Percentiles rank a stretch among this genome's conserved stretches.
These are phyloP conservation scores for Tanacetum coccineum DNA, from an alignment of 129 eudicot genomes.

Conservation along the genomic window DNA sequence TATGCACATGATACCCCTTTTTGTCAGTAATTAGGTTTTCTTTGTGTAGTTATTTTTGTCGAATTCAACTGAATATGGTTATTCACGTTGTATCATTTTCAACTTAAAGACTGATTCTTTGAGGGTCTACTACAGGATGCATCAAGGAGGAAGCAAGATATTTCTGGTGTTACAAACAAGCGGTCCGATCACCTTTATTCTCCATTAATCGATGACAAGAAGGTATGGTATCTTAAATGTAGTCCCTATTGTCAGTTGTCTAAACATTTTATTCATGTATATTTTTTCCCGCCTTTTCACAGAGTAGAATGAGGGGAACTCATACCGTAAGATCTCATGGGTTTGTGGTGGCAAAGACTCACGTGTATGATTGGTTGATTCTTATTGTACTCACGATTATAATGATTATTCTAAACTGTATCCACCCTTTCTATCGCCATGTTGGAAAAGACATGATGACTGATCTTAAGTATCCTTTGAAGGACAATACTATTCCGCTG, in stretches of 20 bases:
- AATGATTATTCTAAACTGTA: constrained; percentile 33
- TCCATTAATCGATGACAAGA: constrained; percentile 37
- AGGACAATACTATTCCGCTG: constrained; percentile 59
- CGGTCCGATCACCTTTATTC: constrained; percentile 23
- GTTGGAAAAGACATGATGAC: constrained; percentile 95
- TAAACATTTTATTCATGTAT: not conserved
- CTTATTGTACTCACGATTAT: constrained; percentile 43
- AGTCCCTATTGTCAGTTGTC: not conserved
- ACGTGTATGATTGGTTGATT: constrained; percentile 79
- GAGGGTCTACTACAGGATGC: constrained; percentile 29
- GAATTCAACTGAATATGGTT: not conserved
- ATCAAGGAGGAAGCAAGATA: constrained; percentile 30
- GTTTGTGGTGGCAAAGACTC: constrained; percentile 52
- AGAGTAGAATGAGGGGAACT: constrained; percentile 42
- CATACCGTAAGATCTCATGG: constrained; percentile 78
- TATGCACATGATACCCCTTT: constrained; percentile 1
- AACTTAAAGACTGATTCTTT: constrained; percentile 14
- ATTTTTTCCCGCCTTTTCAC: constrained; percentile 13
- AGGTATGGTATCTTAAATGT: constrained; percentile 10
- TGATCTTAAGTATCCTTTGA: constrained; percentile 71
- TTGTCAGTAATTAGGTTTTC: not conserved
- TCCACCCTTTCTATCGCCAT: constrained; percentile 70
- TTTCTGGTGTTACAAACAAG: constrained; percentile 13
- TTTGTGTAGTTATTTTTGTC: not conserved
- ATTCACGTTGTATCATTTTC: not conserved